phyloP scores from a whole-genome alignment of 495 filamentous ascomycete species.

The Cercophora sp. region DNA sequence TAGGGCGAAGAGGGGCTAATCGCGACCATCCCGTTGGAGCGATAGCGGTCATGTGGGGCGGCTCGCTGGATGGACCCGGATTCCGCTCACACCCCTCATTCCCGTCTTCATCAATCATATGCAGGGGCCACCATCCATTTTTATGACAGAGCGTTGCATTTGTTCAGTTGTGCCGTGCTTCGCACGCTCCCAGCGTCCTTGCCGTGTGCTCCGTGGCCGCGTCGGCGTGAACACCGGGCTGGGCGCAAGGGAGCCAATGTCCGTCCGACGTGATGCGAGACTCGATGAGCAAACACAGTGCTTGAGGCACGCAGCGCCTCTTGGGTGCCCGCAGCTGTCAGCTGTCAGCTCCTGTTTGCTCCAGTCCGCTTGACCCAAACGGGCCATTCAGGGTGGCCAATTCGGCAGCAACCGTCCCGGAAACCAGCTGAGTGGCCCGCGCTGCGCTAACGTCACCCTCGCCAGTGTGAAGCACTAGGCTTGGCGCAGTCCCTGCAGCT shows the following conservation, averaged over 20 bases:
- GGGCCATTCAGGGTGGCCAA: neutral
- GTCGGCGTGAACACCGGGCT: neutral
- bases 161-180: neutral
- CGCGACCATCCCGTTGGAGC: neutral
- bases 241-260: neutral
- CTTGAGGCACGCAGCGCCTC: neutral
- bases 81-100: constrained; percentile 12
- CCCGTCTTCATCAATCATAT: constrained; percentile 9
- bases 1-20: constrained; percentile 5
- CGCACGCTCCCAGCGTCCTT: neutral
- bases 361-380: neutral
- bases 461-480: neutral
- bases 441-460: neutral
- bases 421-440: neutral
- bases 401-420: constrained; percentile 12
- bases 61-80: constrained; percentile 3
- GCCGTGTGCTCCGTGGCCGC: neutral
- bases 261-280: neutral
- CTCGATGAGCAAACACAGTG: neutral
- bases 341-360: neutral
- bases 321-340: constrained; percentile 12
- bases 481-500: neutral
- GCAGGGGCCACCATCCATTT: constrained; percentile 10
- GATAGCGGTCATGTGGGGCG: neutral
- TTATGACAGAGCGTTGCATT: neutral